These are phyloP conservation scores for Macrophomina tecta DNA, from an alignment of 2,329 filamentous ascomycete species.

Conservation along the genomic window DNA sequence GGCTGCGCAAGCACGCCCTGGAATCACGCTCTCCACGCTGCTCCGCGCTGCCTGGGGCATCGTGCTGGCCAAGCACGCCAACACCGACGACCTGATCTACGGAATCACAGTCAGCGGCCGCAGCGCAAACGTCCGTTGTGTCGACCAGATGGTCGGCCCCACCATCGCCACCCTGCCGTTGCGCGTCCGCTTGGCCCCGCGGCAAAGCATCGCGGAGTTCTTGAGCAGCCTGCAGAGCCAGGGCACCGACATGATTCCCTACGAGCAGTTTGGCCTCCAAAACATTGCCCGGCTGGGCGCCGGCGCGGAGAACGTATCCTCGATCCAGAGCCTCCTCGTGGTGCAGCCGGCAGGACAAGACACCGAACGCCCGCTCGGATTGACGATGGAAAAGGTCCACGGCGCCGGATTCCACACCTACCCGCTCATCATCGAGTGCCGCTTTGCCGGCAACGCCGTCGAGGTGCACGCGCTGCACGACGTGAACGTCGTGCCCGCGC, in stretches of 20 bases:
- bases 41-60: slow-evolving; percentile 43
- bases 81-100: slow-evolving; percentile 40
- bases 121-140: slow-evolving; percentile 40
- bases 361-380: not conserved
- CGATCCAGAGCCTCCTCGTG: slow-evolving; percentile 59
- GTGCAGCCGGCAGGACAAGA: slow-evolving; percentile 47
- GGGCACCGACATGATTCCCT: slow-evolving; percentile 28
- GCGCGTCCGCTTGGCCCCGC: slow-evolving; percentile 39
- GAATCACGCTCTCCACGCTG: slow-evolving; percentile 28
- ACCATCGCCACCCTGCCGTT: slow-evolving; percentile 48
- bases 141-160: slow-evolving; percentile 46
- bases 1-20: slow-evolving; percentile 30
- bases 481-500: slow-evolving; percentile 9
- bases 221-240: slow-evolving; percentile 25
- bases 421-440: not conserved
- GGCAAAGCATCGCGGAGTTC: slow-evolving; percentile 36
- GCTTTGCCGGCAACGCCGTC: not conserved
- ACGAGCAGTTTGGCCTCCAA: slow-evolving; percentile 34
- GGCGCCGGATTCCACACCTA: not conserved
- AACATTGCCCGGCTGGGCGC: slow-evolving; percentile 43
- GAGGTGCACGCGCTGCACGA: not conserved
- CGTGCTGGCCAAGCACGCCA: slow-evolving; percentile 37
- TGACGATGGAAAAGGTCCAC: not conserved
- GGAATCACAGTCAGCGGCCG: slow-evolving; percentile 45
- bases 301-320: slow-evolving; percentile 55